Conservation (phyloP, 1,284 basidiomycete genomes). For the Leccinum subfulvum region DNA sequence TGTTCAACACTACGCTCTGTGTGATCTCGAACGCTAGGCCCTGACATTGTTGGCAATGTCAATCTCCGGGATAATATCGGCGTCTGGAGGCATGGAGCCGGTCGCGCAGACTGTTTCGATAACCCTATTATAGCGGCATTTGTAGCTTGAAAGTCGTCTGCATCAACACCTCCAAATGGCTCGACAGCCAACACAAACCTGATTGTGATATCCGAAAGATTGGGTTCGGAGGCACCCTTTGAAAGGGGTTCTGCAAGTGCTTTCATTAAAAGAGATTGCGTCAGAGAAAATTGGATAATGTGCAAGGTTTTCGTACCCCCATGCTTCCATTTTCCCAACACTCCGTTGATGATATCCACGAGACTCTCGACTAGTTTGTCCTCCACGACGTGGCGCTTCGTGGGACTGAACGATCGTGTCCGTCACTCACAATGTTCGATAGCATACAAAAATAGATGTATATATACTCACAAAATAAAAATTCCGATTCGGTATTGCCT, state of each 20-base stretch:
- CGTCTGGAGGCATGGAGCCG: background rate
- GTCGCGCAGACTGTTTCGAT: background rate
- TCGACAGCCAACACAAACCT: background rate
- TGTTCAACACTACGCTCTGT: background rate
- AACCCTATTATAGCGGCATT: background rate
- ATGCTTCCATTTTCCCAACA: background rate
- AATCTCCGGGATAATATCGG: too few species aligned
- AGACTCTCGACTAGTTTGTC: background rate
- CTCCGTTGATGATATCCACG: background rate
- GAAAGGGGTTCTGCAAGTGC: background rate
- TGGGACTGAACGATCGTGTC: background rate
- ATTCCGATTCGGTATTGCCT: background rate
- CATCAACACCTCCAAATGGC: background rate
- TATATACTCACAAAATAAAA: background rate
- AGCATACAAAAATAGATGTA: background rate
- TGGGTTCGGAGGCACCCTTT: background rate
- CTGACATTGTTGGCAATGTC: background rate
- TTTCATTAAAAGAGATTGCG: background rate
- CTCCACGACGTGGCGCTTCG: background rate
- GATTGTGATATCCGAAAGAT: background rate
- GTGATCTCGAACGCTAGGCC: background rate
- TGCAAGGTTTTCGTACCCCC: background rate
- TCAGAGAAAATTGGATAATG: background rate
- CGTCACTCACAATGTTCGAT: background rate
- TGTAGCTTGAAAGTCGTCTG: background rate